phyloP scores from a whole-genome alignment of 768 basidiomycete species.

The Chalciporus sphaerocephalus region DNA sequence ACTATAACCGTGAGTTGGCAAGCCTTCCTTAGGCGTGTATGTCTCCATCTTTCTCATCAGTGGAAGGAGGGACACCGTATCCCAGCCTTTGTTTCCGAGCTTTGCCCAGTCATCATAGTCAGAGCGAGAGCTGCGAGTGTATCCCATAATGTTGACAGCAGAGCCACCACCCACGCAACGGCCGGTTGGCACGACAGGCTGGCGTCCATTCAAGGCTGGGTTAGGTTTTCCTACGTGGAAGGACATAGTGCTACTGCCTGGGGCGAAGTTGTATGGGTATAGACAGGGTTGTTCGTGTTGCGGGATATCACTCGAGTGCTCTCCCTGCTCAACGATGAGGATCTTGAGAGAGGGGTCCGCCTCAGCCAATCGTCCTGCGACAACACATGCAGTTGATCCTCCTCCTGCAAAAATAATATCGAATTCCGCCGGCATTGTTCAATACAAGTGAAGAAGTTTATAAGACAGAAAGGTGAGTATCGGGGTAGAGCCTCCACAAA shows the following conservation, averaged over 20 bases:
- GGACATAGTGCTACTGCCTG: constrained; percentile 15
- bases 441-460: too few relatives aligned
- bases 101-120: too few relatives aligned
- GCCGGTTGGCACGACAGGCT: constrained; percentile 15
- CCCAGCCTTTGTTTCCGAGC: too few relatives aligned
- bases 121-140: constrained; percentile 22
- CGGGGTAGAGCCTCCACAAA: too few relatives aligned
- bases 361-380: constrained; percentile 24
- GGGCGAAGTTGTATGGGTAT: constrained; percentile 14
- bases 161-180: too few relatives aligned
- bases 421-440: too few relatives aligned
- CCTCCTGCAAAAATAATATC: too few relatives aligned
- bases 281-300: constrained; percentile 21
- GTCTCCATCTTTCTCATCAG: constrained; percentile 32
- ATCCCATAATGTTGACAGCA: constrained; percentile 16
- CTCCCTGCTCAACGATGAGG: constrained; percentile 25
- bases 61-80: constrained; percentile 23
- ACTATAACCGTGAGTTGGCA: constrained; percentile 34
- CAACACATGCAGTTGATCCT: constrained; percentile 28
- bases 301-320: constrained; percentile 15
- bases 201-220: constrained; percentile 11
- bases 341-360: constrained; percentile 27
- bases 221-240: constrained; percentile 12
- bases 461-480: too few relatives aligned
- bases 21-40: constrained; percentile 26